These are phyloP conservation scores for Pestalotiopsis fici DNA, from an alignment of 2,329 filamentous ascomycete species.

Conservation along the genomic window DNA sequence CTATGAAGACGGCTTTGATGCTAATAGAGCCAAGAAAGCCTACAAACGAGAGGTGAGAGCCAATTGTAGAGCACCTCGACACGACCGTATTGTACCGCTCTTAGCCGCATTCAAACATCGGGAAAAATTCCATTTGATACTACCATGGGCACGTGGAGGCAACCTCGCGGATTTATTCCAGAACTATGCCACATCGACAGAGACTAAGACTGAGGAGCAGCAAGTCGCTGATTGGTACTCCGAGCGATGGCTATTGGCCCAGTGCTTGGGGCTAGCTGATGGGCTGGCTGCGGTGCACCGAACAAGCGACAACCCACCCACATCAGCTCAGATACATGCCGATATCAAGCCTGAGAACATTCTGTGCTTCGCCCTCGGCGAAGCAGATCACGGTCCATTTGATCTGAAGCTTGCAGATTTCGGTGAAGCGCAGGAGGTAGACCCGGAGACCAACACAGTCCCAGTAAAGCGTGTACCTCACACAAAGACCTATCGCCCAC, in stretches of 20 bases:
- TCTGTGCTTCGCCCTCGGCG: constrained; percentile 12
- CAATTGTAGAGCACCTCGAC: constrained; percentile 9
- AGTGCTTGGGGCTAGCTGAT: constrained; percentile 16
- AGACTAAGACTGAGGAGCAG: no score
- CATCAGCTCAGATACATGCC: constrained; percentile 9
- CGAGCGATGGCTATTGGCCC: constrained; percentile 11
- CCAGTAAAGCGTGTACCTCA: neutral
- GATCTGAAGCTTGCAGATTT: constrained; percentile 17
- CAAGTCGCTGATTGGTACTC: constrained; percentile 4
- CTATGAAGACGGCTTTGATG: neutral
- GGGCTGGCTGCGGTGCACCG: neutral
- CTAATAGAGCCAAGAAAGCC: neutral
- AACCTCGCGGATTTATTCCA: constrained; percentile 13
- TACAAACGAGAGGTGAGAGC: neutral
- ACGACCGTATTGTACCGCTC: constrained; percentile 14
- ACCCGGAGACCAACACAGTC: neutral
- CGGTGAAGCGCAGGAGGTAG: constrained; percentile 7
- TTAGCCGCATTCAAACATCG: constrained; percentile 15
- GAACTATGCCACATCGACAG: neutral
- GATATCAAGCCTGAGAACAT: constrained; percentile 18
- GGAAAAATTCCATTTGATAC: constrained; percentile 12
- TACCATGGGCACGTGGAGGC: constrained; percentile 13
- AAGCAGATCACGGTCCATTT: neutral
- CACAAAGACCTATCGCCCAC: constrained; percentile 16
- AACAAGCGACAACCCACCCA: neutral